Percentiles rank a stretch among this genome's conserved stretches.
Evolutionary conservation across 176 grass and related monocot genomes (phyloP).

Genomic region (Cymbopogon citratus): DNA sequence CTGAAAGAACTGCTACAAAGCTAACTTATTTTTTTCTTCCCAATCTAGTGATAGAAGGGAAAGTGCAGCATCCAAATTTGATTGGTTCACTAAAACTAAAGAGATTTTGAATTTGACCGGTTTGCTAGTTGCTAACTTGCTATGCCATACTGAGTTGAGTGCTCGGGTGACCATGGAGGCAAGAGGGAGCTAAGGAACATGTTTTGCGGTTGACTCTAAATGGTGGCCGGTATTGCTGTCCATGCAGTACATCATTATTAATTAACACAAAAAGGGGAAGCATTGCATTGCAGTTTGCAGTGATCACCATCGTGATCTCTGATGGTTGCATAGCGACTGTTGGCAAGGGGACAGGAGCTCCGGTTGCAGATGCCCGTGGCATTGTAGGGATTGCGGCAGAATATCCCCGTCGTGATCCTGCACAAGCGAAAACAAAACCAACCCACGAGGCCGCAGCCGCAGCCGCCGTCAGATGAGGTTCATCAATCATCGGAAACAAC

Average conservation of each 20-base stretch:
- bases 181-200: not conserved
- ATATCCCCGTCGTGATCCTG: conserved; percentile 76
- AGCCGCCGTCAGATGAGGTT: not conserved
- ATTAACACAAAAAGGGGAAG: not conserved
- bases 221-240: too few species aligned
- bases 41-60: not conserved
- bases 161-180: not conserved
- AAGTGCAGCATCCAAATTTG: not conserved
- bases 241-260: not conserved
- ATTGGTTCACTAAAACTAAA: not conserved
- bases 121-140: not conserved
- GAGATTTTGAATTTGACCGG: not conserved
- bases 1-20: not conserved
- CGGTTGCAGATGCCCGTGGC: conserved; percentile 87
- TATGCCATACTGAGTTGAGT: not conserved
- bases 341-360: conserved; percentile 95
- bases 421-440: not conserved
- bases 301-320: conserved; percentile 69
- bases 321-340: conserved; percentile 93
- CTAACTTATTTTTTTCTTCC: not conserved
- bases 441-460: not conserved
- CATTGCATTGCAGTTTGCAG: not conserved
- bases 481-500: not conserved
- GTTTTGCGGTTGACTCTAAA: too few species aligned
- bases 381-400: conserved; percentile 90